These are phyloP conservation scores for Wallemia ichthyophaga DNA, from an alignment of 1,284 basidiomycete species.

Conservation along the genomic window DNA sequence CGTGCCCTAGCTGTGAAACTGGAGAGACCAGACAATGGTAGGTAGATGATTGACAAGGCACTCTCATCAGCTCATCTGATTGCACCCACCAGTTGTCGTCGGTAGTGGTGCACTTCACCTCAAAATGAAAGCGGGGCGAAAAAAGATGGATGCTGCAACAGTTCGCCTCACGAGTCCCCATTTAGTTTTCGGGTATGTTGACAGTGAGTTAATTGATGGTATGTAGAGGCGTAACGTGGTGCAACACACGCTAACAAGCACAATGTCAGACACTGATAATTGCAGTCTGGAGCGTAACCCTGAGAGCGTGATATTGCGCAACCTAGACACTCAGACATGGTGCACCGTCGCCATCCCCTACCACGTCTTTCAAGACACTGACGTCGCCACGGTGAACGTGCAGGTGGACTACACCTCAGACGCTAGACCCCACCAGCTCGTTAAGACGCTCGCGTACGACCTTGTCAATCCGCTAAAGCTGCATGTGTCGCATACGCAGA, in stretches of 20 bases:
- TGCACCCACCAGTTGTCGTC: conserved; percentile 20
- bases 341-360: background rate
- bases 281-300: too few relatives aligned
- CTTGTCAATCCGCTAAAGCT: background rate
- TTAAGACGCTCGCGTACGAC: background rate
- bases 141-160: conserved; percentile 24
- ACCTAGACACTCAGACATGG: background rate
- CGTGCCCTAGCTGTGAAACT: conserved; percentile 29
- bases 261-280: too few relatives aligned
- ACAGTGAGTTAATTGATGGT: conserved; percentile 7
- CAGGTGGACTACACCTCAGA: background rate
- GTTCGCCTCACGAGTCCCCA: conserved; percentile 24
- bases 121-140: conserved; percentile 31
- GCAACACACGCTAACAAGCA: too few relatives aligned
- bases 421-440: background rate
- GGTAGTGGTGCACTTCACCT: conserved; percentile 25
- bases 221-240: too few relatives aligned
- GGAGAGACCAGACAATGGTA: conserved; percentile 30
- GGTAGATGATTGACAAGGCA: conserved; percentile 9
- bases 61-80: conserved; percentile 2
- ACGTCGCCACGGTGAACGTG: background rate
- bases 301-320: too few relatives aligned
- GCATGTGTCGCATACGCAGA: background rate
- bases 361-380: background rate
- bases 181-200: conserved; percentile 20